Base-by-base conservation (phyloP, 1,284 basidiomycete genomes). In the Ustilago esculenta region DNA sequence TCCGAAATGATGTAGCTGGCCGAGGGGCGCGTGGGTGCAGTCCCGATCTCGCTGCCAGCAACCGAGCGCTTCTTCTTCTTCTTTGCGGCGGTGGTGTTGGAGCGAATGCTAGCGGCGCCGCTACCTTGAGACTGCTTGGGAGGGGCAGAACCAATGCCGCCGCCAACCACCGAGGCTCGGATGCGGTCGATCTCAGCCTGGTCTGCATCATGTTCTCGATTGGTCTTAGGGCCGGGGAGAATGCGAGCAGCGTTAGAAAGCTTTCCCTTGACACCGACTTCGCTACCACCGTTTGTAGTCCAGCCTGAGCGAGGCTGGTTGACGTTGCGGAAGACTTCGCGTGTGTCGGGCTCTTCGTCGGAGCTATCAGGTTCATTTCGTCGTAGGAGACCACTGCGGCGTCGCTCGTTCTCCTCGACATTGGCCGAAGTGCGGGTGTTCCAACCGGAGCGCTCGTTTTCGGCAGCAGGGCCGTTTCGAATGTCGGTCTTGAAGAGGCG, bases 401-500 rank as follows among this genome's bases (percentile, higher is more conserved):
- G 50, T 27, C 52, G 40, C 6, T 63, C 49, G 35, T 24, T 35
- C 7, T 61, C 51, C 7, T 60, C 47, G 30, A 51, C 47, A 30
- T 60, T 63, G 42, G 12, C 49, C n/a, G 47, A 24, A 18, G 59
- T 72, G 35, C 73, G 67, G 9, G 75, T 73, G 37, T 68, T 63
- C 63, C 66, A 70, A 15, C 49, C 58, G 5, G 48, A 17, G 12
- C 56, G 27, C 12, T 59, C 52, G 14, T 56, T 41, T 11, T 52
- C 44, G 20, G 36, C 27, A 23, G 43, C 21, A n/a, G 37, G 10
- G 7, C 42, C 52, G 34, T 56, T 67, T 36, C 57, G 59, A 11
- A 79, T 42, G 29, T 81, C 79, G 39, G 76, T 70, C 67, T 75
- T 76, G 77, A 81, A 81, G 47, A 81, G 75, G 25, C 70, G 70